Base-by-base conservation (phyloP, 257 asterid genomes). In the Thymus quinquecostatus region DNA sequence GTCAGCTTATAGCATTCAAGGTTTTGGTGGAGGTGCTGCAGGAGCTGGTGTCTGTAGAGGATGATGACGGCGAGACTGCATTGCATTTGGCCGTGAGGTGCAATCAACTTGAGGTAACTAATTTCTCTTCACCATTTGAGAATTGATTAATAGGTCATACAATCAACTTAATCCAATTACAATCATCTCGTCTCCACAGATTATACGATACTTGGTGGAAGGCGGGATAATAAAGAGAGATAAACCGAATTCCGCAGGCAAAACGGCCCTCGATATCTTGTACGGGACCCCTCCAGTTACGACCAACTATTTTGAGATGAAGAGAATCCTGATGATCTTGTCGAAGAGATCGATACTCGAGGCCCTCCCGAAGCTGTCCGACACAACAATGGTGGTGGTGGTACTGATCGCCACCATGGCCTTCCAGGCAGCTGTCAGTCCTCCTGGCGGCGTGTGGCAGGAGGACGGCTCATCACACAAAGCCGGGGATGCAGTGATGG, bases 401-500 rank as follows among this genome's bases (percentile, higher is more conserved):
- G 10, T 32, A 9, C 44, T 58, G 28, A 32, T 58, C 1, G 63
- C 63, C 4, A 58, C 63, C 4, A 58, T 58, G 63, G 63, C 63
- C 4, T 58, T 32, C 41, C 63, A 58, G 47, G 47, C 30, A 1
- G 47, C 47, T 10, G 47, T 59, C 2, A 59, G 64, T 29, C 64
- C 64, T 11, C 64, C 64, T 1, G 44, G 64, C 29, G 64, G 64
- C 1, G 21, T 58, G 2, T 32, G 63, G 63, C 63, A 58, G 63
- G 63, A 58, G 0, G 3, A 56, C 61, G 2, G 40, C 6, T 1
- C 62, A 4, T 8, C 62, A 4, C 62, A 56, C 12, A 28, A 10
- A 50, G 57, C 57, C 2, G 57, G 57, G 3, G 57, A 50, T 0
- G 57, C 57, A 1, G 29, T 14, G 14, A 56, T 56, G 40, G 36